These are phyloP conservation scores for Oryza rufipogon DNA, from an alignment of 176 grass and related monocot species.

Conservation along the genomic window DNA sequence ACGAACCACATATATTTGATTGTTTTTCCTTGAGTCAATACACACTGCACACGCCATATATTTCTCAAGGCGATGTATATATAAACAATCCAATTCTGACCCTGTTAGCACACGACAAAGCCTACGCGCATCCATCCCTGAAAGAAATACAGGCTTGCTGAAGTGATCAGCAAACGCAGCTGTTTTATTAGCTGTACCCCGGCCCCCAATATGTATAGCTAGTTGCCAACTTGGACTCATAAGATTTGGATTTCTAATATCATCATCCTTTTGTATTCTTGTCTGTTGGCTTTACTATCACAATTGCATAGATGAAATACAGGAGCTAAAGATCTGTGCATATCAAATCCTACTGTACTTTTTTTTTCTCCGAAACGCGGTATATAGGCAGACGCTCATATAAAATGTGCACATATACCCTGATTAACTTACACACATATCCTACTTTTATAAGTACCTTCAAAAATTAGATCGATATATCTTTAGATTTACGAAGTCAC, in stretches of 20 bases:
- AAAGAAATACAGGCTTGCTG: background rate
- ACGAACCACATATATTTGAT: background rate
- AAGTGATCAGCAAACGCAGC: slow-evolving; percentile 18
- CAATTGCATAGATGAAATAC: too few relatives aligned
- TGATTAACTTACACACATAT: too few relatives aligned
- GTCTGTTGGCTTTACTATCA: background rate
- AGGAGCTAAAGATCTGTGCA: too few relatives aligned
- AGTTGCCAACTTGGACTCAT: slow-evolving; percentile 30
- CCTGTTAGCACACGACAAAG: background rate
- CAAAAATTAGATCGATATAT: too few relatives aligned
- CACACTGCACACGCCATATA: background rate
- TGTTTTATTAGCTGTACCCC: background rate
- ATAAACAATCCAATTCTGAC: background rate
- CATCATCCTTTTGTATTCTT: background rate
- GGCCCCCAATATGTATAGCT: too few relatives aligned
- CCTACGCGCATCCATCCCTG: background rate
- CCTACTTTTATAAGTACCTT: too few relatives aligned
- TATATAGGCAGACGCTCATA: too few relatives aligned
- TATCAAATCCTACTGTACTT: too few relatives aligned
- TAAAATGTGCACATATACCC: too few relatives aligned
- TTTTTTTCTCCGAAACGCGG: too few relatives aligned
- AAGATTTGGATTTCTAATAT: background rate
- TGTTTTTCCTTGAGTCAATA: background rate
- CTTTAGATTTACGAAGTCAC: too few relatives aligned
- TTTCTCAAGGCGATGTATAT: background rate